Conservation (phyloP, 2,329 filamentous ascomycete species). For the Parascedosporium putredinis region DNA sequence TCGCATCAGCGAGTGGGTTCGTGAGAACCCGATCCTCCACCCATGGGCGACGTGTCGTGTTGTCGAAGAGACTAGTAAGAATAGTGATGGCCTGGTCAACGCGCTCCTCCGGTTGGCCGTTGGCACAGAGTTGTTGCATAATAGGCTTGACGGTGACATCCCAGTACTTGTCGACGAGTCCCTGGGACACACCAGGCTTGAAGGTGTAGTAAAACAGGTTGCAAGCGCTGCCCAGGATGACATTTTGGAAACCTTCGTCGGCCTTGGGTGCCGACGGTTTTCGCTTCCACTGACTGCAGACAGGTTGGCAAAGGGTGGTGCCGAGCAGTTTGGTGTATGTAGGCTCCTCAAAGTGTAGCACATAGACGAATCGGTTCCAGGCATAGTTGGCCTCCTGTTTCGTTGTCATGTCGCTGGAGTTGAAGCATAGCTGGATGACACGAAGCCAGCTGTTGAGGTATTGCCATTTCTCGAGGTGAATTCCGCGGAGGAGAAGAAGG, state of each 20-base stretch:
- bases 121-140: slow-evolving; percentile 44
- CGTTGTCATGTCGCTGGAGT: slow-evolving; percentile 59
- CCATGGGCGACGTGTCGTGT: slow-evolving; percentile 53
- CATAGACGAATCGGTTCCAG: slow-evolving; percentile 77
- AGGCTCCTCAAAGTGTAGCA: slow-evolving; percentile 52
- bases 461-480: slow-evolving; percentile 56
- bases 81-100: slow-evolving; percentile 53
- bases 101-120: slow-evolving; percentile 32
- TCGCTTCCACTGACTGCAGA: slow-evolving; percentile 58
- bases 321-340: slow-evolving; percentile 44
- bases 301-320: slow-evolving; percentile 50
- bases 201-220: slow-evolving; percentile 77
- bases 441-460: slow-evolving; percentile 65
- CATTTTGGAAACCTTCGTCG: slow-evolving; percentile 44
- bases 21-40: slow-evolving; percentile 61
- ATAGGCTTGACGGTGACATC: slow-evolving; percentile 59
- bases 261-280: slow-evolving; percentile 44
- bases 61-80: slow-evolving; percentile 57
- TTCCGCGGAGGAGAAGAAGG: slow-evolving; percentile 62
- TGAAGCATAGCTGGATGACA: slow-evolving; percentile 75
- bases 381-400: slow-evolving; percentile 71
- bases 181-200: slow-evolving; percentile 53
- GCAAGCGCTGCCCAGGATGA: slow-evolving; percentile 60
- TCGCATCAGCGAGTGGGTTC: slow-evolving; percentile 43
- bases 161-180: slow-evolving; percentile 71